phyloP scores from a whole-genome alignment of 352 stramenopile genomes.

The Phytophthora pisi region DNA sequence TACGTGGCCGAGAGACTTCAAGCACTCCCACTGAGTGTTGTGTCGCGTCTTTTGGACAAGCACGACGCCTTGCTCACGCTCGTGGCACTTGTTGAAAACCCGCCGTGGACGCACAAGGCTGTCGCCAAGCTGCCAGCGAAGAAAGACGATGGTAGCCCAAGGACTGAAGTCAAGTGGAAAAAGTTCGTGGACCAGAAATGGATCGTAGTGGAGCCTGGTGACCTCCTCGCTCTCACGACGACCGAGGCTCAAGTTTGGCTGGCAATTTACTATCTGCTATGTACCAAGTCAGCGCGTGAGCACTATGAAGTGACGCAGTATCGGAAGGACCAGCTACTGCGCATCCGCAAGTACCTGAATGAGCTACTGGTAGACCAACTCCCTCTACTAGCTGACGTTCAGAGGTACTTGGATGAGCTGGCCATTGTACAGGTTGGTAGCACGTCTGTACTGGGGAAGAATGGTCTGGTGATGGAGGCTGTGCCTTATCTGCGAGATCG shows the following conservation, averaged over 20 bases:
- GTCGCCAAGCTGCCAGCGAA: slow-evolving; percentile 20
- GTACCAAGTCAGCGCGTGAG: slow-evolving; percentile 91
- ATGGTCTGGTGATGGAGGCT: slow-evolving; percentile 79
- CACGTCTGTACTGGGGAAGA: slow-evolving; percentile 36
- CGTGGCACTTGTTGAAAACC: slow-evolving; percentile 94
- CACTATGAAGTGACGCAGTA: slow-evolving; percentile 96
- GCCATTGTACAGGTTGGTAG: slow-evolving; percentile 87
- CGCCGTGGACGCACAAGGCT: slow-evolving; percentile 93
- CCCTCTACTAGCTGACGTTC: slow-evolving; percentile 93
- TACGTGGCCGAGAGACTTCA: slow-evolving; percentile 92
- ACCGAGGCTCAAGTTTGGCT: slow-evolving; percentile 96
- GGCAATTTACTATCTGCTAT: slow-evolving; percentile 94
- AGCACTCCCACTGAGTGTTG: slow-evolving; percentile 83
- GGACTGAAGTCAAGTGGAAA: slow-evolving; percentile 76
- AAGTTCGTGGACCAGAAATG: slow-evolving; percentile 95
- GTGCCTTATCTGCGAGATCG: slow-evolving; percentile 72
- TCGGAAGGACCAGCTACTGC: slow-evolving; percentile 92
- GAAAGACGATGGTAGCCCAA: slow-evolving; percentile 14
- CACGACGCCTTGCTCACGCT: slow-evolving; percentile 95
- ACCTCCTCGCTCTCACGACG: slow-evolving; percentile 93
- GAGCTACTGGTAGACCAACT: slow-evolving; percentile 95
- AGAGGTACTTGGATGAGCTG: slow-evolving; percentile 96
- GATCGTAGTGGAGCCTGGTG: slow-evolving; percentile 76
- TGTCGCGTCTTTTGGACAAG: slow-evolving; percentile 95
- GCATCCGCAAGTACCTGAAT: slow-evolving; percentile 95